Evolutionary conservation across 176 grass and related monocot species (phyloP).

Genomic region (Phoenix roebelenii): DNA sequence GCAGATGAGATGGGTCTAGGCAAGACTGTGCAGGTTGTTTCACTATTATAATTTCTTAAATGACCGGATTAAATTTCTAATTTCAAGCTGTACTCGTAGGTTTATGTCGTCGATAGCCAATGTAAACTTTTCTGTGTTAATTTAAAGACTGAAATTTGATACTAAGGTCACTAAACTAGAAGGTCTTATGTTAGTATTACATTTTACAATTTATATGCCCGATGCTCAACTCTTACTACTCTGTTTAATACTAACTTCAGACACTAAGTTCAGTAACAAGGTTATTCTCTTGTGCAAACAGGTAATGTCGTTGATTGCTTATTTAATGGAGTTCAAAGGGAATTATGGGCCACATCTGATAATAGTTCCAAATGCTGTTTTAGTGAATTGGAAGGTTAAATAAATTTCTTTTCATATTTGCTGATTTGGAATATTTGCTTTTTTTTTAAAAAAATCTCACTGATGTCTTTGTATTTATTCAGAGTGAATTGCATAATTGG

Average conservation of each 20-base stretch:
- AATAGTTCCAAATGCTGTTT: conserved; percentile 98
- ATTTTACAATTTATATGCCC: no score
- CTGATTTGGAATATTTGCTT: conserved; percentile 10
- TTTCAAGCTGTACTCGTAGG: no score
- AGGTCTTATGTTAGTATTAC: no score
- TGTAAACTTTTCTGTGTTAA: no score
- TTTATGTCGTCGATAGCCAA: no score
- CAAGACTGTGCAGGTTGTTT: conserved; percentile 88
- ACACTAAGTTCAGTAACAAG: no score
- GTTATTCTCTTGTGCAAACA: conserved; percentile 28
- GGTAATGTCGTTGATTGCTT: conserved; percentile 98
- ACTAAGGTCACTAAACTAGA: no score
- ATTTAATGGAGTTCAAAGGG: conserved; percentile 98
- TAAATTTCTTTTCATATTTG: conserved; percentile 19
- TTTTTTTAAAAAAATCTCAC: neutral
- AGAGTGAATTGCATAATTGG: conserved; percentile 96
- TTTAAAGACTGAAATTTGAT: no score
- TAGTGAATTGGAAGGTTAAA: conserved; percentile 97
- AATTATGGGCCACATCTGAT: conserved; percentile 99
- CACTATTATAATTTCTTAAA: conserved; percentile 3
- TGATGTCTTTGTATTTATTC: conserved; percentile 32
- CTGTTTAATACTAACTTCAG: no score
- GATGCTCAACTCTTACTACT: no score
- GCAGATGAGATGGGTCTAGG: conserved; percentile 99
- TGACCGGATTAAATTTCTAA: no score